phyloP scores from a whole-genome alignment of 768 basidiomycete genomes.

The Pleurotus sapidus region DNA sequence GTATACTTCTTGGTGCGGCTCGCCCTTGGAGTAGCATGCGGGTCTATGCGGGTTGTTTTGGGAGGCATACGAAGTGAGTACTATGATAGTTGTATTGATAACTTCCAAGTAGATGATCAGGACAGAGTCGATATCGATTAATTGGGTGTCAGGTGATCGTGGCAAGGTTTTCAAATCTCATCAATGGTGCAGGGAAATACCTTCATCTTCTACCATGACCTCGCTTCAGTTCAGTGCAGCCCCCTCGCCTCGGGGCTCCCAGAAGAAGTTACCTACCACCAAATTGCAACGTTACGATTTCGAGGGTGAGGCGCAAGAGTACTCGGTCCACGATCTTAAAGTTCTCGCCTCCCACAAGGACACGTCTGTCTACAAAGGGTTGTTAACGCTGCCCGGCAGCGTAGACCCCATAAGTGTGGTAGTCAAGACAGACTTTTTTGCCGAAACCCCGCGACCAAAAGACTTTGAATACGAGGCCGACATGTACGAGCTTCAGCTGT shows the following conservation, averaged over 20 bases:
- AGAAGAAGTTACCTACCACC: background rate
- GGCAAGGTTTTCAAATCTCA: too few relatives aligned
- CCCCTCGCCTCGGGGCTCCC: background rate
- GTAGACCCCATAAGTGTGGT: background rate
- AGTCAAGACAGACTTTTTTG: background rate
- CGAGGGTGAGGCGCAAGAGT: background rate
- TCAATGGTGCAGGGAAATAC: too few relatives aligned
- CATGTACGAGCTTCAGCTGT: background rate
- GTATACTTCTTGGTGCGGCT: too few relatives aligned
- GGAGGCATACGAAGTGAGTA: too few relatives aligned
- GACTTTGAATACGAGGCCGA: background rate
- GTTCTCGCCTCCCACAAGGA: background rate
- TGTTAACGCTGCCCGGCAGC: background rate
- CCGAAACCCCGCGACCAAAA: background rate
- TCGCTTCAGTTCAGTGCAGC: background rate
- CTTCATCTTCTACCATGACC: too few relatives aligned
- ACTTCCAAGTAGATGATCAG: too few relatives aligned
- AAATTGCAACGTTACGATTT: background rate
- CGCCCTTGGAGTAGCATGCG: too few relatives aligned
- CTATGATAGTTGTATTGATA: too few relatives aligned
- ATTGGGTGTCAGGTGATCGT: too few relatives aligned
- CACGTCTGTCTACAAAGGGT: background rate
- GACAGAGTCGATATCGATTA: too few relatives aligned
- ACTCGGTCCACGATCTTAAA: background rate
- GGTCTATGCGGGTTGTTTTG: too few relatives aligned